phyloP scores from a whole-genome alignment of 2,329 filamentous ascomycete genomes.

The Lojkania enalia region DNA sequence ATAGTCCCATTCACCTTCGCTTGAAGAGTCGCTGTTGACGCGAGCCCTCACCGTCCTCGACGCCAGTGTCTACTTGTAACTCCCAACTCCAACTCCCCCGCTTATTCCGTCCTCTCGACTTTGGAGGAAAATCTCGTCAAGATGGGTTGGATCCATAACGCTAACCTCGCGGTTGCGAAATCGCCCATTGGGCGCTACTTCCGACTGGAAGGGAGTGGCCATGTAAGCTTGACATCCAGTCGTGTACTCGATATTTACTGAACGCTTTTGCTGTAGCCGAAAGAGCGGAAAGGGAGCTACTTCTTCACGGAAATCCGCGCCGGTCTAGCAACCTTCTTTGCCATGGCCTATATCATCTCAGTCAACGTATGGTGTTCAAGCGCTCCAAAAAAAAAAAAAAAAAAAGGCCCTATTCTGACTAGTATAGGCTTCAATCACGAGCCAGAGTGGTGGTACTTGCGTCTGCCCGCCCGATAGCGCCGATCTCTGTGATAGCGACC shows the following conservation, averaged over 20 bases:
- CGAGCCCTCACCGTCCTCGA: slow-evolving; percentile 8
- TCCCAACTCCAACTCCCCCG: too few relatives aligned
- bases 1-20: too few relatives aligned
- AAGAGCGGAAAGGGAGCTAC: slow-evolving; percentile 71
- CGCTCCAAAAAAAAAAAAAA: slow-evolving; percentile 35
- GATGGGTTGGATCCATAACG: slow-evolving; percentile 40
- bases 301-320: slow-evolving; percentile 86
- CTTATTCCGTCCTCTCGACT: too few relatives aligned
- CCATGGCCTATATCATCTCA: slow-evolving; percentile 63
- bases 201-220: slow-evolving; percentile 77
- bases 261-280: slow-evolving; percentile 56
- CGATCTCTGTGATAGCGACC: slow-evolving; percentile 59
- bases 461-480: slow-evolving; percentile 61
- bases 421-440: slow-evolving; percentile 61
- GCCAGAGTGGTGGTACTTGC: slow-evolving; percentile 74
- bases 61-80: too few relatives aligned
- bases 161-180: slow-evolving; percentile 39
- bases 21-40: not conserved
- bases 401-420: too few relatives aligned
- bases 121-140: too few relatives aligned
- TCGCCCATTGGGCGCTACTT: slow-evolving; percentile 56
- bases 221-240: slow-evolving; percentile 60
- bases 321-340: slow-evolving; percentile 70
- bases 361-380: slow-evolving; percentile 51
- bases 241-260: slow-evolving; percentile 13